These are phyloP conservation scores for Globisporangium mamillatum DNA, from an alignment of 352 stramenopile species.

Conservation along the genomic window DNA sequence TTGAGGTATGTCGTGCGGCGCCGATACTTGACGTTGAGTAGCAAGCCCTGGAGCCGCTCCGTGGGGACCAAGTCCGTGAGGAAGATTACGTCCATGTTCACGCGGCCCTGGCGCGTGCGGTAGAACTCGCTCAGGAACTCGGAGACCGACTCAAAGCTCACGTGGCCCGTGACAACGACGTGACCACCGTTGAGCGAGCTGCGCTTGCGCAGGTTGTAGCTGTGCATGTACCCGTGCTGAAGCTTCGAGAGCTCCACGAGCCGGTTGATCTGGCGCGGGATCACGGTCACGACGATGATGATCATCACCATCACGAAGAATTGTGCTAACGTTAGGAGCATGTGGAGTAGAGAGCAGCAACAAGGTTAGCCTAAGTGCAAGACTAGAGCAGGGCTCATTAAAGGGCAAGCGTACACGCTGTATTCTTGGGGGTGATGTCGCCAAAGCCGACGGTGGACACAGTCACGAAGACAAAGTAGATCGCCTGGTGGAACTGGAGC, in stretches of 20 bases:
- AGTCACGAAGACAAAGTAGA: slow-evolving; percentile 73
- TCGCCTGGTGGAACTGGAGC: slow-evolving; percentile 57
- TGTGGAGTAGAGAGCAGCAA: background rate
- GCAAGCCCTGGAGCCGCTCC: slow-evolving; percentile 32
- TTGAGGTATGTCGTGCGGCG: slow-evolving; percentile 54
- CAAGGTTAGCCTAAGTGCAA: background rate
- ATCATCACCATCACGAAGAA: slow-evolving; percentile 66
- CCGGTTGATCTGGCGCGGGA: slow-evolving; percentile 49
- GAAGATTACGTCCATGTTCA: slow-evolving; percentile 68
- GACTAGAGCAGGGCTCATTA: background rate
- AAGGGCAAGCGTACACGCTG: slow-evolving; percentile 25
- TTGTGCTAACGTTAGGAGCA: slow-evolving; percentile 25
- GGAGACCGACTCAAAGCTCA: slow-evolving; percentile 41
- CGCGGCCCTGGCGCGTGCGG: slow-evolving; percentile 40
- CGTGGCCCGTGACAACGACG: slow-evolving; percentile 45
- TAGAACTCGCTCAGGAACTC: slow-evolving; percentile 69
- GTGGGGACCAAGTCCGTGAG: slow-evolving; percentile 34
- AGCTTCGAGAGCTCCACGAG: slow-evolving; percentile 50
- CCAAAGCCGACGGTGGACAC: slow-evolving; percentile 62
- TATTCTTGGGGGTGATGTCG: slow-evolving; percentile 52
- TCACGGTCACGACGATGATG: slow-evolving; percentile 53
- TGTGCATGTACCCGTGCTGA: slow-evolving; percentile 50
- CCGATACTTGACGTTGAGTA: slow-evolving; percentile 43
- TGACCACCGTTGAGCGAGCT: slow-evolving; percentile 42
- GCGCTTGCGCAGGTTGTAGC: slow-evolving; percentile 39